A percentile compares a stretch with the other conserved stretches of the same genome.
These are phyloP conservation scores for Chaetomium cochliodes DNA, from an alignment of 495 filamentous ascomycete genomes.

Conservation along the genomic window DNA sequence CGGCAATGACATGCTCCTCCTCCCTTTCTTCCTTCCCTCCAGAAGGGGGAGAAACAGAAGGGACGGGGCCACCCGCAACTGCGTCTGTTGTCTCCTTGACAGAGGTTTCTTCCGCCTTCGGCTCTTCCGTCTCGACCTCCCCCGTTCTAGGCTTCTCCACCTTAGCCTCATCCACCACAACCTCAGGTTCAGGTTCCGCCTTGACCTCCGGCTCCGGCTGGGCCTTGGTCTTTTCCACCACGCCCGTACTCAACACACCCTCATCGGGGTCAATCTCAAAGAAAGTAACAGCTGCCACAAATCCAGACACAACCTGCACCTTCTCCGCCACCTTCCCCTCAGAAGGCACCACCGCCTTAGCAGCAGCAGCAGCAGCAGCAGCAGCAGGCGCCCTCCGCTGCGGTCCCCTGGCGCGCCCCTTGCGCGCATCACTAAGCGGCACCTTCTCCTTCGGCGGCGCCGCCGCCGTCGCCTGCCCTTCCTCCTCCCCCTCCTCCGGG, in stretches of 20 bases:
- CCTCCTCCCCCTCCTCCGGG: constrained; percentile 54
- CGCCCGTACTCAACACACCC: constrained; percentile 43
- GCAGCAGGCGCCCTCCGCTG: constrained; percentile 66
- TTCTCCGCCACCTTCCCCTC: constrained; percentile 22
- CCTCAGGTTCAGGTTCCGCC: constrained; percentile 40
- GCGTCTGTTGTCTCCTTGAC: constrained; percentile 21
- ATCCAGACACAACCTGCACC: constrained; percentile 24
- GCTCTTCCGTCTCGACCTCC: too few relatives aligned
- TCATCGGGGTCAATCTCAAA: constrained; percentile 55
- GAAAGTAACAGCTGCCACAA: constrained; percentile 44
- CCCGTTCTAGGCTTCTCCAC: too few relatives aligned
- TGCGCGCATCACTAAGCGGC: constrained; percentile 80
- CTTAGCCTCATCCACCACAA: background rate
- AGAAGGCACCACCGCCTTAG: constrained; percentile 23
- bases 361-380: too few relatives aligned
- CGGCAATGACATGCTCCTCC: background rate
- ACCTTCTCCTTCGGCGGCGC: constrained; percentile 66
- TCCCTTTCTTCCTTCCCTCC: constrained; percentile 15
- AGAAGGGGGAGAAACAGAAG: background rate
- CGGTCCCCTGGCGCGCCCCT: constrained; percentile 85
- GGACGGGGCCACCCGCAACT: background rate
- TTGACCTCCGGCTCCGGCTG: constrained; percentile 15
- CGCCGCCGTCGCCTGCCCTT: constrained; percentile 54
- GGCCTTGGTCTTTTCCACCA: constrained; percentile 17
- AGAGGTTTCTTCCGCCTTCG: constrained; percentile 17